Evolutionary conservation across 306 rosid species (phyloP), one percentile per base, ranked within the genome.

Genomic region (Prunus mume): DNA sequence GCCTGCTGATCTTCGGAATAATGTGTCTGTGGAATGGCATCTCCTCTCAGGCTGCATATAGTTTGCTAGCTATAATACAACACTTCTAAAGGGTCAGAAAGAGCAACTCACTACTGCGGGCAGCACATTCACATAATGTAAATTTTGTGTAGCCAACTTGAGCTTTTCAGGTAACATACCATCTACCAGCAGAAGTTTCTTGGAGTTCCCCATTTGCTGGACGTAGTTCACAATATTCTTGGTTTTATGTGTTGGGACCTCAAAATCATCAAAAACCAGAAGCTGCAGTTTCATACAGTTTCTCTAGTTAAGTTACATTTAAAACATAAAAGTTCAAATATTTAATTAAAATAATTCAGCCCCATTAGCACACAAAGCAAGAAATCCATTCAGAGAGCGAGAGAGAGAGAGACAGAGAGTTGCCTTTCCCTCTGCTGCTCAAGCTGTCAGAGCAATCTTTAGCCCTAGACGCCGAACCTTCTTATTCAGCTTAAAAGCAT

Each of bases 381-480:
- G 20, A 3, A 49, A 12, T 49, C 54, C 17, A 15, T 49, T 13
- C 19, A 17, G 11, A 32, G 17, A 25, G 30, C 0, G 14, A 9
- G 10, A 45, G 52, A 14, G 73, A 41, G 41, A 43, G 28, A 50
- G 25, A 69, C 1, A 24, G 73, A 57, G 32, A 81, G 91, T 83
- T 83, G 80, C 99, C 98, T 96, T 96, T 88, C 97, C 99, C 91
- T 96, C 97, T 32, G 98, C 99, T 28, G 89, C 99, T 50, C 93
- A 94, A 75, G 97, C 96, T 54, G 97, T 84, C 77, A 96, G 80
- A 86, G 96, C 98, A 81, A 96, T 83, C 90, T 79, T 92, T 82
- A 92, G 82, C 68, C 99, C 98, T 56, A 92, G 84, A 69, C 93
- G 91, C 43, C 97, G 88, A 72, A 95, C 97, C 87, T 95, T 91